Base-by-base conservation (phyloP, 1,139 yeast genomes). In the Yamadazyma sp. region DNA sequence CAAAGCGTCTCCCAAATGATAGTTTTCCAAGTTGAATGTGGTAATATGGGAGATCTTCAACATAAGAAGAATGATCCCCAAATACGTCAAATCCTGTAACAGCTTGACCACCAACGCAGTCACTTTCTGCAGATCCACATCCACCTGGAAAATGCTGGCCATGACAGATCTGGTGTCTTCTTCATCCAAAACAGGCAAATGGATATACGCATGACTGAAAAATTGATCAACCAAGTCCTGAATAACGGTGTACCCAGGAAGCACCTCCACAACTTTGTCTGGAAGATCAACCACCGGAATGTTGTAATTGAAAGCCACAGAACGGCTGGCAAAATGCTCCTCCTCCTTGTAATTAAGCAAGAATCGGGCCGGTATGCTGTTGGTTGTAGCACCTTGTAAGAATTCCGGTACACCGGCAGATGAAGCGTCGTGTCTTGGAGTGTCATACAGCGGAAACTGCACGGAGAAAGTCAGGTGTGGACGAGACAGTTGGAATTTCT, bases 11-110 rank as follows among this genome's bases (percentile, higher is more conserved):
- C 17, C 16, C 12, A 16, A 15, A 12, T 18, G 9, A 17, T 16
- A 4, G 14, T 14, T n/a, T 23, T 13, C 11, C 5, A 31, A 15
- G n/a, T 14, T 11, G n/a, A 31, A 9, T 13, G 12, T 22, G 15
- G 28, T 21, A 4, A 31, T 13, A 23, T 22, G 8, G 7, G 25
- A 13, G 6, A 31, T 12, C 11, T 28, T 14, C 9, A 31, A 14
- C 9, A 31, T 12, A 6, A 31, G 11, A 10, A 31, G 18, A 13
- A 31, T 20, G 3, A 31, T 31, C 3, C 34, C 34, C 14, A 23
- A 22, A 23, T 22, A 14, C 9, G 28, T 14, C 21, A 31, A 31
- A 23, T 31, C 34, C 10, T 31, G 28, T 3, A 13, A 8, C 27
- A 14, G 17, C 21, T 12, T 8, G 5, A 31, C 17, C 3, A 20